A percentile compares a stretch with the other conserved stretches of the same genome.
phyloP scores from a whole-genome alignment of 805 yeast genomes.

The Candida pseudoglaebosa region DNA sequence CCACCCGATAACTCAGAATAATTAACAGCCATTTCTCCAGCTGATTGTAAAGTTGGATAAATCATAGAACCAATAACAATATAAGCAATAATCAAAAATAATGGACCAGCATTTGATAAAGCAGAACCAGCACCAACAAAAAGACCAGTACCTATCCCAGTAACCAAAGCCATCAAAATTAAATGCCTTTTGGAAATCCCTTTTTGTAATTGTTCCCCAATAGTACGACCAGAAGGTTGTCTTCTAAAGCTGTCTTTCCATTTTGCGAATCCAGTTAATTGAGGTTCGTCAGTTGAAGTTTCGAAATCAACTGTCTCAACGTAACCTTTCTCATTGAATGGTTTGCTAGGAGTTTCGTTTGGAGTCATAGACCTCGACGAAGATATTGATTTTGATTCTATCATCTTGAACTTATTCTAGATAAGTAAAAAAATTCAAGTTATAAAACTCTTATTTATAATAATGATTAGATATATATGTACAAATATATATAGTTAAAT shows the following conservation, averaged over 20 bases:
- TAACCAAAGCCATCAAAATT: slow-evolving; percentile 67
- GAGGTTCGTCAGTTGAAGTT: slow-evolving; percentile 1
- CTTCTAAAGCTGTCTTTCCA: slow-evolving; percentile 28
- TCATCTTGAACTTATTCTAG: not conserved
- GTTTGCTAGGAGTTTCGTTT: not conserved
- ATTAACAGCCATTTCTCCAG: slow-evolving; percentile 60
- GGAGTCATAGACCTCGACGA: not conserved
- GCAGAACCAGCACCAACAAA: slow-evolving; percentile 46
- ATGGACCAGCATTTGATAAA: slow-evolving; percentile 38
- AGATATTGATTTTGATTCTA: not conserved
- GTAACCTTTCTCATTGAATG: not conserved
- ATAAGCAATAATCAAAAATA: slow-evolving; percentile 49
- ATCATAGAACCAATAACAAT: slow-evolving; percentile 52
- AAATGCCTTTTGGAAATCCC: slow-evolving; percentile 43
- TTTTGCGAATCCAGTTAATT: slow-evolving; percentile 2
- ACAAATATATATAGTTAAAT: no score
- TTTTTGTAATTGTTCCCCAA: slow-evolving; percentile 23
- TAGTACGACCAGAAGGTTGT: slow-evolving; percentile 1
- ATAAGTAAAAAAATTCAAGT: no score
- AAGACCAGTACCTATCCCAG: slow-evolving; percentile 66
- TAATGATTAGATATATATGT: no score
- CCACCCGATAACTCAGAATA: slow-evolving; percentile 35
- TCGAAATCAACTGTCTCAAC: not conserved
- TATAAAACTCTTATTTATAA: no score
- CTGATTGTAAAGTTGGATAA: slow-evolving; percentile 52